Conservation (phyloP, 352 stramenopile species). For the Thraustochytrium striatum region DNA sequence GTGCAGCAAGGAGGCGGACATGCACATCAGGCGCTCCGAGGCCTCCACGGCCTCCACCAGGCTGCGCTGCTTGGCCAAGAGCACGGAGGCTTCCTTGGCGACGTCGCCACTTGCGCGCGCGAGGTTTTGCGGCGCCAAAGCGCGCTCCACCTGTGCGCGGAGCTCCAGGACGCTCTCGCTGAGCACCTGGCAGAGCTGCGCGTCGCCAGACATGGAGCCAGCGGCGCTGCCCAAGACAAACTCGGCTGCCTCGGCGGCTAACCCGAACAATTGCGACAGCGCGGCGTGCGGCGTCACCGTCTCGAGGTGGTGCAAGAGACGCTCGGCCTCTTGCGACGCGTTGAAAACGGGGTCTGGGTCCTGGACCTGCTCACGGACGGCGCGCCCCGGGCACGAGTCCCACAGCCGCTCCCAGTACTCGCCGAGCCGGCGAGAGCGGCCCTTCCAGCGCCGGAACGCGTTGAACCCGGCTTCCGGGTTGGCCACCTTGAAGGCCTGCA, state of each 20-base stretch:
- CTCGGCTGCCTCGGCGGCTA: background rate
- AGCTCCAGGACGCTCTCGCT: background rate
- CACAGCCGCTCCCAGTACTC: conserved; percentile 21
- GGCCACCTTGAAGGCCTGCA: conserved; percentile 21
- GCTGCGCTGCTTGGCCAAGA: background rate
- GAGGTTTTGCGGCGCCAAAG: background rate
- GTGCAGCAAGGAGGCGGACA: conserved; percentile 11
- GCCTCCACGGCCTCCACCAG: background rate
- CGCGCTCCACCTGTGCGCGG: background rate
- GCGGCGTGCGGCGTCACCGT: background rate
- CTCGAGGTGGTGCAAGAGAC: conserved; percentile 9
- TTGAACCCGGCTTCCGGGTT: conserved; percentile 20
- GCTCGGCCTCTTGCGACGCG: background rate
- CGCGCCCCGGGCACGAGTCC: background rate
- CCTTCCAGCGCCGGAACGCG: conserved; percentile 35
- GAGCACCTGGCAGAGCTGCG: background rate
- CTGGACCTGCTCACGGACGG: background rate
- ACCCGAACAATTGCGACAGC: background rate
- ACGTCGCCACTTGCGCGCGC: background rate
- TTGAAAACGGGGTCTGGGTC: background rate
- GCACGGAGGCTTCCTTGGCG: background rate
- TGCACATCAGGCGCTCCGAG: background rate
- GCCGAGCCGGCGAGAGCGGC: conserved; percentile 4
- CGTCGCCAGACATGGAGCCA: background rate
- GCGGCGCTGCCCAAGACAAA: conserved; percentile 12